A percentile compares a stretch with the other conserved stretches of the same genome.
phyloP scores from a whole-genome alignment of 371 early-diverging fungal species.

The Mycotypha africana region DNA sequence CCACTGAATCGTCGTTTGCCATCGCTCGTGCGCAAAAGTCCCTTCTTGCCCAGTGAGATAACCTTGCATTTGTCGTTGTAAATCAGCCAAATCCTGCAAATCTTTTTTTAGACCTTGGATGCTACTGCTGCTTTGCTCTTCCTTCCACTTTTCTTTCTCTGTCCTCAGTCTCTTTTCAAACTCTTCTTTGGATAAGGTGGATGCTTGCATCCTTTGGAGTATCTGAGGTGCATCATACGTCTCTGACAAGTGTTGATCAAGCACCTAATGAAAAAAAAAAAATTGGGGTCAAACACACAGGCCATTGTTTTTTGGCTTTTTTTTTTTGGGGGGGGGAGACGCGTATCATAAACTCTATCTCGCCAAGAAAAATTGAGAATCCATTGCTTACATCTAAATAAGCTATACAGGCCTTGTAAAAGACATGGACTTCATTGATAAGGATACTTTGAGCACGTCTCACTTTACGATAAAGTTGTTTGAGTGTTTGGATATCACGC shows the following conservation, averaged over 20 bases:
- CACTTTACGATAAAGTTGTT: slow-evolving; percentile 53
- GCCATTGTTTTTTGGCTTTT: not conserved
- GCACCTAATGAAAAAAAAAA: not conserved
- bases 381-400: slow-evolving; percentile 32
- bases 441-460: slow-evolving; percentile 46
- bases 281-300: too few relatives aligned
- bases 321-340: not conserved
- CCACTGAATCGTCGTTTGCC: too few relatives aligned
- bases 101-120: too few relatives aligned
- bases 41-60: too few relatives aligned
- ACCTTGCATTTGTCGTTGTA: not conserved
- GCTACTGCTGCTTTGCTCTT: too few relatives aligned
- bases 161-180: too few relatives aligned
- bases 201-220: not conserved
- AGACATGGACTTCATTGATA: slow-evolving; percentile 46
- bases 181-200: not conserved
- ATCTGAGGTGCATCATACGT: not conserved
- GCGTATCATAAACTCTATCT: not conserved
- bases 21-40: too few relatives aligned
- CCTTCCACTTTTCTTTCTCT: too few relatives aligned
- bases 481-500: slow-evolving; percentile 51
- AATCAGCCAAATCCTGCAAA: slow-evolving; percentile 12
- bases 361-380: too few relatives aligned
- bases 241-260: not conserved
- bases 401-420: slow-evolving; percentile 40